Conservation (phyloP, 2,329 filamentous ascomycete genomes). For the Aspergillus novoparasiticus region DNA sequence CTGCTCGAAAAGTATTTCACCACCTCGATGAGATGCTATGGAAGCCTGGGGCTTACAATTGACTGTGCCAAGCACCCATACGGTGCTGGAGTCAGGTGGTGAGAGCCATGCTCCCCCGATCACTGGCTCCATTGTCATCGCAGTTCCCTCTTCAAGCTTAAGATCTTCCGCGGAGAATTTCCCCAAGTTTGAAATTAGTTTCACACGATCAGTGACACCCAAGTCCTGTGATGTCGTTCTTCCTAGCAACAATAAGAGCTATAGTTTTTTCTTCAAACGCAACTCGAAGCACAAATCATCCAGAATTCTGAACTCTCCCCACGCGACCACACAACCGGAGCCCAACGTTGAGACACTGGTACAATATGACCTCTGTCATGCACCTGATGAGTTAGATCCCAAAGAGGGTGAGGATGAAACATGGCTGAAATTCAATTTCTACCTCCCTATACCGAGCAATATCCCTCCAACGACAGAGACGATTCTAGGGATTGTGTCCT, state of each 20-base stretch:
- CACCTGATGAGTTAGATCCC: not conserved
- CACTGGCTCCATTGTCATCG: not conserved
- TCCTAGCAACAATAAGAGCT: not conserved
- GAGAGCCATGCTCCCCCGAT: not conserved
- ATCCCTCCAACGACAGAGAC: not conserved
- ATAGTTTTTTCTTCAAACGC: constrained; percentile 1
- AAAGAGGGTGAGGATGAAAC: not conserved
- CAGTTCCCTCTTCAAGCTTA: not conserved
- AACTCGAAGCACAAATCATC: not conserved
- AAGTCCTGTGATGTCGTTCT: too few relatives aligned
- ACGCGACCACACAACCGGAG: not conserved
- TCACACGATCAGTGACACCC: not conserved
- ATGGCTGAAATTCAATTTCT: not conserved
- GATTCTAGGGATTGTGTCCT: not conserved
- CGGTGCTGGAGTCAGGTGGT: not conserved
- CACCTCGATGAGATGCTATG: not conserved
- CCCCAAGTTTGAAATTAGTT: not conserved
- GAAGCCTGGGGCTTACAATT: not conserved
- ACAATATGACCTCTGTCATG: not conserved
- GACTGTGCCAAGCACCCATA: not conserved
- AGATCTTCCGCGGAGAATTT: not conserved
- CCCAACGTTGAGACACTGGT: not conserved
- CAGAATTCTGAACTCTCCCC: not conserved
- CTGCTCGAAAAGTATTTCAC: not conserved
- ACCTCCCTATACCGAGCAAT: not conserved